phyloP scores from a whole-genome alignment of 2,329 filamentous ascomycete species.

The Curvularia lunata region DNA sequence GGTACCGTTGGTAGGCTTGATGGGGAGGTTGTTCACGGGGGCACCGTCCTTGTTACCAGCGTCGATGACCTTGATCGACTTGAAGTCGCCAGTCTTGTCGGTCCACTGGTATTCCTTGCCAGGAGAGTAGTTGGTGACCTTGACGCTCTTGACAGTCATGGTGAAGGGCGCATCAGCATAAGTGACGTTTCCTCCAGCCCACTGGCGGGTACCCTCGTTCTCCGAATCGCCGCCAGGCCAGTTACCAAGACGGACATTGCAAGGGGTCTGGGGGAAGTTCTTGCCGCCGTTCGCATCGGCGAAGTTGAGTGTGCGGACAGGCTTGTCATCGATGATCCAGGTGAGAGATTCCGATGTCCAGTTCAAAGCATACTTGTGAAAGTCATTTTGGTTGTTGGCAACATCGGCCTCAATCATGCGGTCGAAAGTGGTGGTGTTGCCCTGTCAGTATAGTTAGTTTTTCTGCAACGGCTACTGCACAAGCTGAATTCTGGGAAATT shows the following conservation, averaged over 20 bases:
- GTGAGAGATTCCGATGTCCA: constrained; percentile 72
- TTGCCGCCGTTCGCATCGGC: constrained; percentile 63
- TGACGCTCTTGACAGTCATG: constrained; percentile 60
- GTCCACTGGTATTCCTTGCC: constrained; percentile 58
- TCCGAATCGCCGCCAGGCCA: constrained; percentile 58
- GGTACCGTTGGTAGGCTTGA: constrained; percentile 39
- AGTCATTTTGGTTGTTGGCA: constrained; percentile 59
- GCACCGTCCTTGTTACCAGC: constrained; percentile 43
- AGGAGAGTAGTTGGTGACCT: constrained; percentile 60
- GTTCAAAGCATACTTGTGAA: constrained; percentile 73
- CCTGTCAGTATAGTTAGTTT: constrained; percentile 58
- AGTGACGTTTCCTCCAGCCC: constrained; percentile 67
- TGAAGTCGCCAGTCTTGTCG: constrained; percentile 56
- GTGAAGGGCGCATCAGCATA: constrained; percentile 57
- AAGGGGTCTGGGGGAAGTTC: constrained; percentile 78
- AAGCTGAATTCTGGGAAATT: constrained; percentile 26
- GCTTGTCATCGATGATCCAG: constrained; percentile 72
- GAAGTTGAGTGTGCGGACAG: constrained; percentile 68
- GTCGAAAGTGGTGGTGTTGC: constrained; percentile 72
- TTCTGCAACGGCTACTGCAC: neutral
- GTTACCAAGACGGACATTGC: constrained; percentile 60
- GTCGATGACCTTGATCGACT: constrained; percentile 57
- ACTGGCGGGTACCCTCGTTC: constrained; percentile 66
- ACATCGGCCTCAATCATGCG: constrained; percentile 70
- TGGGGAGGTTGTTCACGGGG: constrained; percentile 33